Conservation (phyloP, 139 green algal genomes). For the Chlorella sp. region DNA sequence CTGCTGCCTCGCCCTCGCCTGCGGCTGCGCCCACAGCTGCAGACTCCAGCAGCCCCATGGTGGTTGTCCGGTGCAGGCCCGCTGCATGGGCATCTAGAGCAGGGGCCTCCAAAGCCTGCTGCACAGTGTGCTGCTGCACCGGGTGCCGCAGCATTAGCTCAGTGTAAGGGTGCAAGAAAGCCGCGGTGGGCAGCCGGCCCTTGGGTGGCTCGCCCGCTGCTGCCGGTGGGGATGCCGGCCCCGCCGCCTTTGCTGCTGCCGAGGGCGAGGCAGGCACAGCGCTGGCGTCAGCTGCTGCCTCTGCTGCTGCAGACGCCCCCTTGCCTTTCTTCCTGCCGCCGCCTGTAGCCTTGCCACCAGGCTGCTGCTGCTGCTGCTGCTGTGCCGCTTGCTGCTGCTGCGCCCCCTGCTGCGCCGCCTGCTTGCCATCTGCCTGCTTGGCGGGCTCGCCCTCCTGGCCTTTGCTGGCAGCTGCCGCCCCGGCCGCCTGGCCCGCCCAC, state of each 20-base stretch:
- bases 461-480: not conserved
- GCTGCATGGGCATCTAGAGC: not conserved
- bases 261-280: too few species aligned
- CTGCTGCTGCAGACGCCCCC: not conserved
- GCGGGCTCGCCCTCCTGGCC: not conserved
- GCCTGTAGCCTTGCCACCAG: not conserved
- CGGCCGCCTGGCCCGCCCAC: not conserved
- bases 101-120: not conserved
- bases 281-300: not conserved
- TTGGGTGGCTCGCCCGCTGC: not conserved
- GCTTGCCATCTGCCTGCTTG: not conserved
- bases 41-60: not conserved
- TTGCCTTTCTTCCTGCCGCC: not conserved
- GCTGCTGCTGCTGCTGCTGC: slow-evolving; percentile 5
- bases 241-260: too few species aligned
- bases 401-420: not conserved
- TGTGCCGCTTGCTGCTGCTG: not conserved
- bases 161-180: slow-evolving; percentile 67
- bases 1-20: not conserved
- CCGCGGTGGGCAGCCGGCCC: slow-evolving; percentile 29
- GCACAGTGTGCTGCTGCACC: slow-evolving; percentile 35
- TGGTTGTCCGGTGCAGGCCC: not conserved
- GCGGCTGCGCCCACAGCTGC: not conserved
- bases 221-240: not conserved
- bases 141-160: slow-evolving; percentile 53